Conservation (phyloP, 108 stramenopile genomes). For the Mediolabrus comicus region DNA sequence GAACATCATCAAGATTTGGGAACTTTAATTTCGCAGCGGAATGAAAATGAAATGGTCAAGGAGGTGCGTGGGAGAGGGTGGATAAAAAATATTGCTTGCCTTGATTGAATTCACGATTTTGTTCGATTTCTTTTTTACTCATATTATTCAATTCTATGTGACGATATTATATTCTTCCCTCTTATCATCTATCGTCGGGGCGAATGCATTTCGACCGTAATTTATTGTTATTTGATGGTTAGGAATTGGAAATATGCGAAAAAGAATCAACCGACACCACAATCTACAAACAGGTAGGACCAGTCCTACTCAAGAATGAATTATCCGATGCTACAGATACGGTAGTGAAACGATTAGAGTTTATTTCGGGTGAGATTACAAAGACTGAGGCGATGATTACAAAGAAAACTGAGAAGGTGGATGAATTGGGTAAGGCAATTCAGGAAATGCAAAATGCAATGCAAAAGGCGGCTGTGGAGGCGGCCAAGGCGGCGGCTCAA, state of each 20-base stretch:
- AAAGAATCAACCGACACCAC: conserved; percentile 30
- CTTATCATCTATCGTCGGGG: no score
- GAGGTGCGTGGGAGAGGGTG: no score
- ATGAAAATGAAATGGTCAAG: conserved; percentile 81
- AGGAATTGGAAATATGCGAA: conserved; percentile 47
- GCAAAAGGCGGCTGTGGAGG: conserved; percentile 83
- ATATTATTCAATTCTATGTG: not conserved
- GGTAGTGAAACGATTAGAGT: conserved; percentile 84
- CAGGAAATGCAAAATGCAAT: conserved; percentile 81
- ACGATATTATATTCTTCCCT: not conserved
- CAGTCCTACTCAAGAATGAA: conserved; percentile 87
- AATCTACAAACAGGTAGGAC: conserved; percentile 91
- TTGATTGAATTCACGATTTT: not conserved
- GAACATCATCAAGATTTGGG: conserved; percentile 58
- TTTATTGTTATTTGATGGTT: not conserved
- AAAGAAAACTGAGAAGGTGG: conserved; percentile 59
- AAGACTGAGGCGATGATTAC: conserved; percentile 53
- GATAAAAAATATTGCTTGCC: not conserved
- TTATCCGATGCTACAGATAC: conserved; percentile 89
- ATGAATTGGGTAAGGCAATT: conserved; percentile 67
- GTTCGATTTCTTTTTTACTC: not conserved
- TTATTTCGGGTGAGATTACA: conserved; percentile 74
- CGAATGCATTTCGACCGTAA: conserved; percentile 23
- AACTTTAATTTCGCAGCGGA: conserved; percentile 73
- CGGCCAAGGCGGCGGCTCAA: conserved; percentile 70